These are phyloP conservation scores for Henckelia pumila DNA, from an alignment of 257 asterid species.

Conservation along the genomic window DNA sequence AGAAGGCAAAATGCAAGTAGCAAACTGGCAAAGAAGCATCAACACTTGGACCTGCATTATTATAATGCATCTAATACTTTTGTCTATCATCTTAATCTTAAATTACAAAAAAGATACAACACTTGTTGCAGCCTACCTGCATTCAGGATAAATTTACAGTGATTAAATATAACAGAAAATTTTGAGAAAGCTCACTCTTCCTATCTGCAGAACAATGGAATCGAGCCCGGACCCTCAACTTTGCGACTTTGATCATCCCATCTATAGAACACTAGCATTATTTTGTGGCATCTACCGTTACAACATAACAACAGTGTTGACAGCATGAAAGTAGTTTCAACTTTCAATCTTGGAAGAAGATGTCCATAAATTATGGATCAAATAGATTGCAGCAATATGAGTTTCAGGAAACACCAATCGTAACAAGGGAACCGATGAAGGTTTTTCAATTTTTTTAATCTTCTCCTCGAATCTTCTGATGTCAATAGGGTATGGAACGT, in stretches of 20 bases:
- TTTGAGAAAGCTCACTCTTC: not conserved
- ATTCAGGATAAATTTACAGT: not conserved
- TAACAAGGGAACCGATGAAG: slow-evolving; percentile 59
- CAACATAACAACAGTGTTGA: not conserved
- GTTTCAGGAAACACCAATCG: slow-evolving; percentile 74
- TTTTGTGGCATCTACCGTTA: not conserved
- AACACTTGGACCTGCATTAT: too few species aligned
- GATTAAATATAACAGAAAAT: not conserved
- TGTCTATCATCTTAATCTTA: not conserved
- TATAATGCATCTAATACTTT: too few species aligned
- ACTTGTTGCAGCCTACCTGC: not conserved
- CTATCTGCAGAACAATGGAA: not conserved
- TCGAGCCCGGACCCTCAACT: not conserved
- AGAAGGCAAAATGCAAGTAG: too few species aligned
- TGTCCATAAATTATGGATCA: slow-evolving; percentile 35
- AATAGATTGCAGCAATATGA: slow-evolving; percentile 53
- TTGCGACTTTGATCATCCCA: not conserved
- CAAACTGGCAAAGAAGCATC: too few species aligned
- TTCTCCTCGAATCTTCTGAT: slow-evolving; percentile 50
- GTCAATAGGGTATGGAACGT: slow-evolving; percentile 54
- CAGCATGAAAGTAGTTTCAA: slow-evolving; percentile 14
- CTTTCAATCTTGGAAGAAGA: slow-evolving; percentile 25
- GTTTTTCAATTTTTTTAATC: slow-evolving; percentile 32
- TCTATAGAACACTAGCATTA: too few species aligned
- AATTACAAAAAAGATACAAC: not conserved